Base-by-base conservation (phyloP, 2,329 filamentous ascomycete species). In the Aschersonia sp. region DNA sequence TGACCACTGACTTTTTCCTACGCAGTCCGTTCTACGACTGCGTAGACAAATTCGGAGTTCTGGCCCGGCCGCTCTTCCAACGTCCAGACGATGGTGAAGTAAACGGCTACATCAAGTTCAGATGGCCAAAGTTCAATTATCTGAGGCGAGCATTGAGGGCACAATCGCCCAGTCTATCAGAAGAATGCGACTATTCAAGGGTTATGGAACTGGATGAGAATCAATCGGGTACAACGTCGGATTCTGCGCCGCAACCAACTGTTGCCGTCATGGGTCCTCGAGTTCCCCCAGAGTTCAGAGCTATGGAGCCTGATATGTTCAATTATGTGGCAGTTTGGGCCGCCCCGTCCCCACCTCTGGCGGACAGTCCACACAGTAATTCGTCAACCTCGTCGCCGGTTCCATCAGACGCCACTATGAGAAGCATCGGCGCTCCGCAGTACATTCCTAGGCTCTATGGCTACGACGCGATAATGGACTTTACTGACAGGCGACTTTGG, bases 101-200 rank as follows among this genome's bases (percentile, higher is more conserved):
- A 32, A 65, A 66, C 45, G 62, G 63, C 2, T 66, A 66, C 50
- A 58, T 66, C 48, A 66, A 66, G 47, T 63, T 66, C 44, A 56
- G 60, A 45, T 66, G 63, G 63, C 58, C 59, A n/a, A 45, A 55
- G 42, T 50, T 50, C 41, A 44, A 29, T 43, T 31, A 35, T 8
- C 12, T 12, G 12, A 37, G 12, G 35, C 35, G 35, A 37, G 35
- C 8, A 5, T 37, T 37, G 35, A 37, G 2, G 35, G 8, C 35
- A 37, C 35, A 37, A 12, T 8, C 30, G 43, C 45, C 9, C 30
- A 42, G 5, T 39, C 46, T 3, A 8, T 37, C 35, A 37, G 35
- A 37, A 9, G 29, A 31, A 30, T 43, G 40, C 1, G 22, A 32
- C n/a, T 5, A 30, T 30, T n/a, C 47, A 6, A 45, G 41, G 32